A percentile compares a stretch with the other conserved stretches of the same genome.
Evolutionary conservation across 352 stramenopile species (phyloP).

Genomic region (Phytophthora lateralis): DNA sequence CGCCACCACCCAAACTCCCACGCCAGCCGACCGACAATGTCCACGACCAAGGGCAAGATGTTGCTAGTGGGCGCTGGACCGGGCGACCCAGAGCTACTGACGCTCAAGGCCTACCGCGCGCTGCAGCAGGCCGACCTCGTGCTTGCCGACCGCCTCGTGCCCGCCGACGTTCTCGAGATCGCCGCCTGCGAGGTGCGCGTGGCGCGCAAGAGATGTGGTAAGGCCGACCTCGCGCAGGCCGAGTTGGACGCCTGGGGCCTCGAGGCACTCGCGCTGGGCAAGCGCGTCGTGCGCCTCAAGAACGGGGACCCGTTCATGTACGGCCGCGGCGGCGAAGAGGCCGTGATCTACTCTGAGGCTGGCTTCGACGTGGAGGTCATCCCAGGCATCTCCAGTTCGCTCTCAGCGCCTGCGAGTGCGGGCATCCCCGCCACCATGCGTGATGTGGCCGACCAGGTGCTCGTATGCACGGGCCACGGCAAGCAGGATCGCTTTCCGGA

Average conservation of each 20-base stretch:
- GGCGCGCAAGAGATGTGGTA: conserved; percentile 94
- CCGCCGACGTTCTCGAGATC: conserved; percentile 89
- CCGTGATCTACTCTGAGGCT: conserved; percentile 72
- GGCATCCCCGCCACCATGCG: conserved; percentile 96
- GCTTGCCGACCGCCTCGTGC: conserved; percentile 94
- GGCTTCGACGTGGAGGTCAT: conserved; percentile 88
- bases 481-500: conserved; percentile 91
- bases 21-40: conserved; percentile 1
- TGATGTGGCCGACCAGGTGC: conserved; percentile 93
- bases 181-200: conserved; percentile 91
- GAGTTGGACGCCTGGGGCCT: conserved; percentile 95
- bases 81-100: conserved; percentile 95
- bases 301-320: conserved; percentile 99
- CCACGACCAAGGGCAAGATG: conserved; percentile 56
- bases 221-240: conserved; percentile 92
- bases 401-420: conserved; percentile 93
- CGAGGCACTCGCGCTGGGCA: conserved; percentile 84
- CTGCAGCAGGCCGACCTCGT: conserved; percentile 91
- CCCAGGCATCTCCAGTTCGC: conserved; percentile 94
- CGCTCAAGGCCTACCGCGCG: conserved; percentile 88
- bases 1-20: neutral
- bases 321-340: conserved; percentile 95
- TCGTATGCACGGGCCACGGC: conserved; percentile 94
- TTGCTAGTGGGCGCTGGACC: conserved; percentile 91
- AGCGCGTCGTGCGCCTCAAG: conserved; percentile 96